These are phyloP conservation scores for Candida gigantensis DNA, from an alignment of 1,139 yeast species.

Conservation along the genomic window DNA sequence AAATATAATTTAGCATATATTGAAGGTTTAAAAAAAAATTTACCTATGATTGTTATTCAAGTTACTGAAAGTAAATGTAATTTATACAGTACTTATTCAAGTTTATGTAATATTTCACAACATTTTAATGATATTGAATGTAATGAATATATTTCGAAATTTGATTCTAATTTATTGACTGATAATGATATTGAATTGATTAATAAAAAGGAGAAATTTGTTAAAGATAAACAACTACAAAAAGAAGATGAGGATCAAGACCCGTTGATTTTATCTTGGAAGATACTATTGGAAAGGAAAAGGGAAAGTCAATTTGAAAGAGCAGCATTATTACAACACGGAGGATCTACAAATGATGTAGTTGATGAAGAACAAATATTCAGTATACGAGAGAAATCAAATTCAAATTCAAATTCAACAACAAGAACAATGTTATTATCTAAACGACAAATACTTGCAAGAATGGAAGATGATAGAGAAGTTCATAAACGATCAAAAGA, in stretches of 20 bases:
- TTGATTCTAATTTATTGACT: slow-evolving; percentile 29
- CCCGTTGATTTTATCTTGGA: slow-evolving; percentile 49
- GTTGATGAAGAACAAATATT: slow-evolving; percentile 36
- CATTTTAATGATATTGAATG: slow-evolving; percentile 35
- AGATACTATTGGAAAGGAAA: slow-evolving; percentile 46
- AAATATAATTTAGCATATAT: slow-evolving; percentile 49
- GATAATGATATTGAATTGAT: slow-evolving; percentile 38
- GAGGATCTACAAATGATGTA: slow-evolving; percentile 22
- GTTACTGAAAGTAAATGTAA: slow-evolving; percentile 57
- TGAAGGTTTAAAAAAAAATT: slow-evolving; percentile 37
- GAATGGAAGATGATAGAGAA: slow-evolving; percentile 89
- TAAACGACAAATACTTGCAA: slow-evolving; percentile 58
- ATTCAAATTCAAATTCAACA: slow-evolving; percentile 18
- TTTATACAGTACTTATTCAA: slow-evolving; percentile 43
- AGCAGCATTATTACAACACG: slow-evolving; percentile 33
- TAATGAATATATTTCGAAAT: slow-evolving; percentile 26
- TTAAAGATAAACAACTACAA: no score
- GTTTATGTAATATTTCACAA: slow-evolving; percentile 41
- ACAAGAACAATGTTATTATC: no score
- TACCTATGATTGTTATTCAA: slow-evolving; percentile 49
- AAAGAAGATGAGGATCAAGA: slow-evolving; percentile 25
- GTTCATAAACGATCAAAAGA: slow-evolving; percentile 80
- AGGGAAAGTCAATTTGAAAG: slow-evolving; percentile 55
- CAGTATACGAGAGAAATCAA: slow-evolving; percentile 26
- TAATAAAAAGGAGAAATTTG: slow-evolving; percentile 35